phyloP scores from a whole-genome alignment of 768 basidiomycete genomes.

The Amanita rubescens region DNA sequence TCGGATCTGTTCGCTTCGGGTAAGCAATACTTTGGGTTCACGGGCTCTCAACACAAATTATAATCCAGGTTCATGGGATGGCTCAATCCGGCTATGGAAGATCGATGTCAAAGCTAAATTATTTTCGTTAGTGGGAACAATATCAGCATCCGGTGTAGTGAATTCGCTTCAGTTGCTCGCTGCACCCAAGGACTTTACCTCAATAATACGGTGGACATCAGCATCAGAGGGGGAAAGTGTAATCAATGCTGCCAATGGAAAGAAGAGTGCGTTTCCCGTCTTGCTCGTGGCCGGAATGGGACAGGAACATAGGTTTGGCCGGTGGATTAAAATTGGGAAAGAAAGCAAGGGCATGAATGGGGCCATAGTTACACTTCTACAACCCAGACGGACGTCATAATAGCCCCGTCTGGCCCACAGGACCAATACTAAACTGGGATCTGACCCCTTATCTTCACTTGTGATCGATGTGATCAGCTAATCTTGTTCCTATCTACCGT shows the following conservation, averaged over 20 bases:
- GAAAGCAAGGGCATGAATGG: constrained; percentile 65
- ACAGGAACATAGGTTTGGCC: constrained; percentile 83
- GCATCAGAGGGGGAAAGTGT: background rate
- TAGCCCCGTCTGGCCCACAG: no score
- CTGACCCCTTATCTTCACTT: no score
- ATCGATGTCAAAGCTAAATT: constrained; percentile 72
- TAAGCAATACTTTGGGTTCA: constrained; percentile 23
- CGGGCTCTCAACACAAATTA: background rate
- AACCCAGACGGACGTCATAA: constrained; percentile 30
- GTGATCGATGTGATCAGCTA: background rate
- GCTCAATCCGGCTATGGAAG: constrained; percentile 85
- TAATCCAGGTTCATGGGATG: constrained; percentile 87
- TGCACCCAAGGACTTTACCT: constrained; percentile 41
- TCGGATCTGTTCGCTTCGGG: constrained; percentile 90
- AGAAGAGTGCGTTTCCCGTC: constrained; percentile 22
- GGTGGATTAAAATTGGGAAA: constrained; percentile 75
- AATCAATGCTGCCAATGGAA: constrained; percentile 5
- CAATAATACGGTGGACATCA: constrained; percentile 27
- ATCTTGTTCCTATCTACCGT: background rate
- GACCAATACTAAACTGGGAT: no score
- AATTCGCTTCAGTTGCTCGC: constrained; percentile 84
- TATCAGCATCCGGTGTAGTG: constrained; percentile 71
- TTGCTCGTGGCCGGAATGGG: constrained; percentile 76
- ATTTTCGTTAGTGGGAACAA: constrained; percentile 58
- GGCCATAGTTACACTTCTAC: constrained; percentile 53